phyloP scores from a whole-genome alignment of 495 filamentous ascomycete species.

The Evernia prunastri region DNA sequence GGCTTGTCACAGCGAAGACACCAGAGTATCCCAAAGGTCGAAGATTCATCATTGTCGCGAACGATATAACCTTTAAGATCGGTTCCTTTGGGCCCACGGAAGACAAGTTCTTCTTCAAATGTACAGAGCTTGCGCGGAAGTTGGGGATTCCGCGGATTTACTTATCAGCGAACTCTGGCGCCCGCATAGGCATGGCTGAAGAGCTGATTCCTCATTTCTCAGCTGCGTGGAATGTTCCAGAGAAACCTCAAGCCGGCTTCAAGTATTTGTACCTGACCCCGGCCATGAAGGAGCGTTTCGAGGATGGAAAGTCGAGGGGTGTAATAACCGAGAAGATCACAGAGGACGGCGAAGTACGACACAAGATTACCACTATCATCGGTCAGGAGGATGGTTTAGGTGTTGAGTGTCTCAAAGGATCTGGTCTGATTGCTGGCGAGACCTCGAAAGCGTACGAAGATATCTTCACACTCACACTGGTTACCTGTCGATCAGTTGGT shows the following conservation, averaged over 20 bases:
- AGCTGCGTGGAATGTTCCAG: conserved; percentile 87
- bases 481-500: conserved; percentile 94
- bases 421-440: conserved; percentile 94
- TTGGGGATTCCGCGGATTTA: conserved; percentile 95
- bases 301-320: conserved; percentile 68
- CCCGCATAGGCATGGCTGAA: conserved; percentile 92
- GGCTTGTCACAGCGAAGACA: conserved; percentile 92
- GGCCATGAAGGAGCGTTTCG: conserved; percentile 79
- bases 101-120: conserved; percentile 98
- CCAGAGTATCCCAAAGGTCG: conserved; percentile 94
- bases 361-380: conserved; percentile 92
- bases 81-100: conserved; percentile 94
- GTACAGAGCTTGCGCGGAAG: conserved; percentile 88
- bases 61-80: conserved; percentile 99
- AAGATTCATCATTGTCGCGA: conserved; percentile 92
- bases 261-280: conserved; percentile 96
- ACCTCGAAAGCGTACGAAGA: conserved; percentile 96
- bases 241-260: conserved; percentile 84
- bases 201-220: conserved; percentile 95
- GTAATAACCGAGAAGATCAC: conserved; percentile 84
- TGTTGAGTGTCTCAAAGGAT: conserved; percentile 95
- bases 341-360: conserved; percentile 82
- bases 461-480: conserved; percentile 97
- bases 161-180: conserved; percentile 98
- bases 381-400: conserved; percentile 93